These are phyloP conservation scores for Pestalotiopsis sp. DNA, from an alignment of 2,329 filamentous ascomycete species.

Conservation along the genomic window DNA sequence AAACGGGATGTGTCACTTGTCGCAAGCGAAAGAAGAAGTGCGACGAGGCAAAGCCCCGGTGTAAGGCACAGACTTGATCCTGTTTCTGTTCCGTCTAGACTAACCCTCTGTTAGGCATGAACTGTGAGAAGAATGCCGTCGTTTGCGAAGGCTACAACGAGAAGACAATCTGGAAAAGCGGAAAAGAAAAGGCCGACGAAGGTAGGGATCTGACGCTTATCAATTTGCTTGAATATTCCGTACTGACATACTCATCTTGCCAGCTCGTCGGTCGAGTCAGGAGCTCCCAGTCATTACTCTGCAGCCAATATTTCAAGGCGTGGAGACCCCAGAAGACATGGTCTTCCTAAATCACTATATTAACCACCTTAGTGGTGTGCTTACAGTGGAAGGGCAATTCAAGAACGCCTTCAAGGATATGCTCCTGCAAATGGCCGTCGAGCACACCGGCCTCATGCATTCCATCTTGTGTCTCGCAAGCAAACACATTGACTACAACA, in stretches of 20 bases:
- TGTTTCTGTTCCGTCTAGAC: neutral
- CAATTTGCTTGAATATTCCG: constrained; percentile 3
- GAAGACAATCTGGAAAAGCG: constrained; percentile 85
- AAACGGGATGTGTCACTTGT: constrained; percentile 69
- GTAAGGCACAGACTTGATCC: constrained; percentile 43
- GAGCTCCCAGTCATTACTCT: constrained; percentile 57
- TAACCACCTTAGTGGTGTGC: constrained; percentile 74
- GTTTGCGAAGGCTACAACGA: constrained; percentile 89
- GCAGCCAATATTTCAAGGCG: constrained; percentile 73
- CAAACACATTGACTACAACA: constrained; percentile 69
- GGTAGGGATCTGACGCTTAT: constrained; percentile 42
- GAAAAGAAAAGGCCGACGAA: constrained; percentile 75
- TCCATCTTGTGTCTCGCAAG: constrained; percentile 83
- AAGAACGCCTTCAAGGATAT: constrained; percentile 87
- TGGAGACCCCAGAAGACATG: constrained; percentile 79
- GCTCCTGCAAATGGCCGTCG: constrained; percentile 77
- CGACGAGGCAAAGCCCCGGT: constrained; percentile 68
- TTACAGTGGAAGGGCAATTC: constrained; percentile 80
- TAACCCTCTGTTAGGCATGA: constrained; percentile 60
- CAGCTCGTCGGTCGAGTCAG: constrained; percentile 53
- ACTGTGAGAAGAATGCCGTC: constrained; percentile 92
- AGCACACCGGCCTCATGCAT: constrained; percentile 85
- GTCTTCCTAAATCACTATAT: constrained; percentile 85
- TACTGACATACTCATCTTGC: constrained; percentile 20
- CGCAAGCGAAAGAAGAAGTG: constrained; percentile 74